Base-by-base conservation (phyloP, 495 filamentous ascomycete genomes). In the Annulohypoxylon moriforme region DNA sequence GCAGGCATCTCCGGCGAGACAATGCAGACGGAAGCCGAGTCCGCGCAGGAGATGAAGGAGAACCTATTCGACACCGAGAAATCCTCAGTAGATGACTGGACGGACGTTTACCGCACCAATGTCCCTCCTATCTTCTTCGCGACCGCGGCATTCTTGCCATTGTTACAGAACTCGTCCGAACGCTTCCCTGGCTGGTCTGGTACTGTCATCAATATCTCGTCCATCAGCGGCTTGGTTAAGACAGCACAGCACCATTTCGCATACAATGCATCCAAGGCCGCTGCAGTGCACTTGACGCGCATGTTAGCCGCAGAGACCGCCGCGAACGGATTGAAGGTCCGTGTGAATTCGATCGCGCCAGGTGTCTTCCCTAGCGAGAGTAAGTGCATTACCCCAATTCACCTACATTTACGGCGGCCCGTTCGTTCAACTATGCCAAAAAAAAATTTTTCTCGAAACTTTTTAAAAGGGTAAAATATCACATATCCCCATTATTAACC, bases 71-170 rank as follows among this genome's bases (percentile, higher is more conserved):
- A 91, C 9, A 86, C 86, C 73, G 88, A 89, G 33, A 81, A 83
- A 58, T 94, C 92, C 78, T 92, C 92, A 3, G 87, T 92, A 67
- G 66, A 83, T 7, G 92, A 93, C 25, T 94, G 90, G 89, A 88
- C 85, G 3, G 86, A 91, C 58, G 89, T 94, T 4, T 84, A 94
- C 22, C 94, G 91, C 22, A 87, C 94, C 38, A 96, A 96, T 78
- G 86, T 95, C 8, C 89, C 93, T 61, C 88, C 91, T 18, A 89
- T 94, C 56, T 96, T 93, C 79, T 91, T 91, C 61, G 83, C 93
- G 10, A 94, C 93, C 4, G 90, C 91, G 77, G 82, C 87, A 3
- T 85, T 93, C 16, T 91, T 92, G 1, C 92, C 92, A 1, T 80
- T 93, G 24, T 81, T 96, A 55, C 89, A 92, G 79, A 79, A 77